Conservation (phyloP, 495 filamentous ascomycete genomes). For the Lichina pygmaea region DNA sequence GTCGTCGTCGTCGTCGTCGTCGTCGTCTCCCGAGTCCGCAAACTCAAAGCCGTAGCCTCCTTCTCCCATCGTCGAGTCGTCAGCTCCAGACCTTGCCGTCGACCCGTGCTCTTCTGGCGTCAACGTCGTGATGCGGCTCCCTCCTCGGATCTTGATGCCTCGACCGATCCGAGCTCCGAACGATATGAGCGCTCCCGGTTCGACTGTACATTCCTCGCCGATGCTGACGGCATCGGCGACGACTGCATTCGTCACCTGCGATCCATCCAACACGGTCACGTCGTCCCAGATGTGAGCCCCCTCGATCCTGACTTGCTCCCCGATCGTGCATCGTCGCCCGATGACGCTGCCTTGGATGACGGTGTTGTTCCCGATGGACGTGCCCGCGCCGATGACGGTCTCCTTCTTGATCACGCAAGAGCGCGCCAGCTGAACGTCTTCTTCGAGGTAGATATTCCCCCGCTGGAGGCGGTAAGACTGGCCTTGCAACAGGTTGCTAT, state of each 20-base stretch:
- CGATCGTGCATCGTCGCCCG: conserved; percentile 62
- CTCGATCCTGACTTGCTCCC: conserved; percentile 51
- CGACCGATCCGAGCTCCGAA: conserved; percentile 47
- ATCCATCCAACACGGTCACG: conserved; percentile 43
- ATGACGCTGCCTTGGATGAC: conserved; percentile 46
- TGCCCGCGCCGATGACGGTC: conserved; percentile 49
- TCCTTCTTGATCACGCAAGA: conserved; percentile 35
- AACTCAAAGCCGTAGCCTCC: conserved; percentile 21
- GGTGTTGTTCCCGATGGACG: conserved; percentile 45
- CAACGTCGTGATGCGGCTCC: conserved; percentile 26
- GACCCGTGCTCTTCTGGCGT: conserved; percentile 18
- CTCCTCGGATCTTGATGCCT: conserved; percentile 21
- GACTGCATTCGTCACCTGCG: conserved; percentile 43
- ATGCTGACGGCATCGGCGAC: conserved; percentile 43
- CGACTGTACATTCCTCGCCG: conserved; percentile 39
- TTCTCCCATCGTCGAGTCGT: conserved; percentile 15
- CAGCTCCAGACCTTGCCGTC: conserved; percentile 16
- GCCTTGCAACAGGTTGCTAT: conserved; percentile 53
- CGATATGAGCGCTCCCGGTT: conserved; percentile 51
- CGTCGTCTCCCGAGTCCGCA: conserved; percentile 18
- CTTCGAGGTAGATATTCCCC: conserved; percentile 41
- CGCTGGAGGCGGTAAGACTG: conserved; percentile 46
- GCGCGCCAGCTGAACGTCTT: conserved; percentile 42
- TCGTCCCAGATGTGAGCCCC: conserved; percentile 82
- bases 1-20: conserved; percentile 25